These are phyloP conservation scores for Taxillus chinensis DNA, from an alignment of 164 flowering plant genomes.

Conservation along the genomic window DNA sequence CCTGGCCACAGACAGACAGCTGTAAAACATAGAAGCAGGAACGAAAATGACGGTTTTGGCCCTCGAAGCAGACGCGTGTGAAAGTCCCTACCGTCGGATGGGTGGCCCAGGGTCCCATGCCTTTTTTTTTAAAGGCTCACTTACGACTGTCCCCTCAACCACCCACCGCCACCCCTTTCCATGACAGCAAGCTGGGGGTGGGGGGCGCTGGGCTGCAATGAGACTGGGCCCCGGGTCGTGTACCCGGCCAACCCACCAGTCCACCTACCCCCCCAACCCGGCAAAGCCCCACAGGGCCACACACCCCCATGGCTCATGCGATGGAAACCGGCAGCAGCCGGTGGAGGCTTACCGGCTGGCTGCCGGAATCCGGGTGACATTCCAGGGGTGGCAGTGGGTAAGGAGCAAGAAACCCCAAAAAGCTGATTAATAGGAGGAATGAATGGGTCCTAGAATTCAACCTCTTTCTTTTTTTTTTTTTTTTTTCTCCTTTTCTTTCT, in stretches of 20 bases:
- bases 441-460: neutral
- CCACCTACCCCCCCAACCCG: neutral
- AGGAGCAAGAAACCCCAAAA: neutral
- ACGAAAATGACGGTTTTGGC: neutral
- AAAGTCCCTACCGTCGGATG: neutral
- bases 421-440: neutral
- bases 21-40: neutral
- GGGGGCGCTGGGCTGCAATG: conserved; percentile 33
- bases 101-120: neutral
- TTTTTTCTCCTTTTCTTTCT: no score
- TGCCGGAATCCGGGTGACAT: conserved; percentile 18
- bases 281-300: neutral
- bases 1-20: conserved; percentile 1
- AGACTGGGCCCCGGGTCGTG: conserved; percentile 10
- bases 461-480: neutral
- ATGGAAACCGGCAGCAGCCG: neutral
- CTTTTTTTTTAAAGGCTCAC: neutral
- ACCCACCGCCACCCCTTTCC: conserved; percentile 24
- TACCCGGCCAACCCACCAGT: no score
- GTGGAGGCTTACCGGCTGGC: conserved; percentile 8
- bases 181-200: conserved; percentile 23
- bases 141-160: conserved; percentile 11
- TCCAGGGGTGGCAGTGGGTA: conserved; percentile 5
- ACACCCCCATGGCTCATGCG: no score
- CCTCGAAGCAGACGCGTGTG: neutral